Conservation (phyloP, 495 filamentous ascomycete species). For the Neurospora sp. region DNA sequence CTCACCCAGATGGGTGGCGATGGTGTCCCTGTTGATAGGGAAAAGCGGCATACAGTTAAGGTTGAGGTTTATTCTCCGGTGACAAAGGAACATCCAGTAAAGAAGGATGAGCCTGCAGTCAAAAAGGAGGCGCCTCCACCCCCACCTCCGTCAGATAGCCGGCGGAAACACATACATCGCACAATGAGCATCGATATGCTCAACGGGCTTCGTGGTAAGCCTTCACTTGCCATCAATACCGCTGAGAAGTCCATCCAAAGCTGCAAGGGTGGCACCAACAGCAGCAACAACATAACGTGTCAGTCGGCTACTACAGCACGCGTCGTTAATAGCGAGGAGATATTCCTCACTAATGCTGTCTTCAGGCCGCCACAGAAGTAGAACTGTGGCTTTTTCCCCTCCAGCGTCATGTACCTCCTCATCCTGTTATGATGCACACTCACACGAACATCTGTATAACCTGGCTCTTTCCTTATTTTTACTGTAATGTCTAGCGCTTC, state of each 20-base stretch:
- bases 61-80: neutral
- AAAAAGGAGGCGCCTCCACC: neutral
- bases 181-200: conserved; percentile 32
- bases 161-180: conserved; percentile 23
- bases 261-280: conserved; percentile 3
- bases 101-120: conserved; percentile 3
- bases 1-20: conserved; percentile 41
- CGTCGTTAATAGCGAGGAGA: conserved; percentile 11
- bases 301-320: conserved; percentile 6
- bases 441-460: neutral
- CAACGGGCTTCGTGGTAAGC: conserved; percentile 12
- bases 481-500: neutral
- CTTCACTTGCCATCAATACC: conserved; percentile 7
- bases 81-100: neutral
- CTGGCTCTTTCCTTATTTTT: neutral
- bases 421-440: neutral
- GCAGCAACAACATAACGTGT: neutral
- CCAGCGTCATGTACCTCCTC: neutral
- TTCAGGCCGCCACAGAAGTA: conserved; percentile 18
- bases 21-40: conserved; percentile 4
- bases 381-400: neutral
- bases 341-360: conserved; percentile 36
- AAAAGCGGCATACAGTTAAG: neutral
- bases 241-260: conserved; percentile 13
- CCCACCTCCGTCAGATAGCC: conserved; percentile 11